phyloP scores from a whole-genome alignment of 2,329 filamentous ascomycete genomes.

The Daldinia eschscholtzii region DNA sequence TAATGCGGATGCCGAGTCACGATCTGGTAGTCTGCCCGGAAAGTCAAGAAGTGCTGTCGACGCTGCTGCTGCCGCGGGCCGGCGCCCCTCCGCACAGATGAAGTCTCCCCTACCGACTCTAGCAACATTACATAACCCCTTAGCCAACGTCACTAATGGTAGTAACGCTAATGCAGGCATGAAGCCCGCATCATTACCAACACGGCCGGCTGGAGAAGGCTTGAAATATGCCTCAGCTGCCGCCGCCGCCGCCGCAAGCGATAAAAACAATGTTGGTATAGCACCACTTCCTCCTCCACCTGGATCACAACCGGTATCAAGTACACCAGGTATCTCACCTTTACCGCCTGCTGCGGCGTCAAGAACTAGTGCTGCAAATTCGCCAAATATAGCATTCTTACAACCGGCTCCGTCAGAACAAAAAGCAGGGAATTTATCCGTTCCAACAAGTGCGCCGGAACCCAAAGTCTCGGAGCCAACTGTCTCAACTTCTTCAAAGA shows the following conservation, averaged over 20 bases:
- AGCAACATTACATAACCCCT: slow-evolving; percentile 85
- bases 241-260: slow-evolving; percentile 89
- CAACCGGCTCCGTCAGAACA: slow-evolving; percentile 59
- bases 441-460: slow-evolving; percentile 53
- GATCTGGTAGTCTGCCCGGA: slow-evolving; percentile 59
- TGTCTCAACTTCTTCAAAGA: slow-evolving; percentile 48
- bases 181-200: slow-evolving; percentile 92
- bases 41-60: slow-evolving; percentile 72
- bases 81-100: slow-evolving; percentile 87
- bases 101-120: slow-evolving; percentile 95
- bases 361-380: slow-evolving; percentile 67
- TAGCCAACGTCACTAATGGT: slow-evolving; percentile 72
- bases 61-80: slow-evolving; percentile 64
- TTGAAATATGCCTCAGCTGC: slow-evolving; percentile 98
- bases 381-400: slow-evolving; percentile 62
- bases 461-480: slow-evolving; percentile 48
- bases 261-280: slow-evolving; percentile 90
- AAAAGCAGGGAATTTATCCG: slow-evolving; percentile 42
- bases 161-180: slow-evolving; percentile 69
- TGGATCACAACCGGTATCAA: slow-evolving; percentile 60
- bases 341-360: slow-evolving; percentile 66
- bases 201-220: slow-evolving; percentile 86
- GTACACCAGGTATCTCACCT: slow-evolving; percentile 58
- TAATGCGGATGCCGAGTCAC: slow-evolving; percentile 69
- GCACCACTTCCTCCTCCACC: slow-evolving; percentile 93